Percentiles rank a stretch among this genome's conserved stretches.
These are phyloP conservation scores for Ochetophila trinervis DNA, from an alignment of 306 rosid genomes.

Conservation along the genomic window DNA sequence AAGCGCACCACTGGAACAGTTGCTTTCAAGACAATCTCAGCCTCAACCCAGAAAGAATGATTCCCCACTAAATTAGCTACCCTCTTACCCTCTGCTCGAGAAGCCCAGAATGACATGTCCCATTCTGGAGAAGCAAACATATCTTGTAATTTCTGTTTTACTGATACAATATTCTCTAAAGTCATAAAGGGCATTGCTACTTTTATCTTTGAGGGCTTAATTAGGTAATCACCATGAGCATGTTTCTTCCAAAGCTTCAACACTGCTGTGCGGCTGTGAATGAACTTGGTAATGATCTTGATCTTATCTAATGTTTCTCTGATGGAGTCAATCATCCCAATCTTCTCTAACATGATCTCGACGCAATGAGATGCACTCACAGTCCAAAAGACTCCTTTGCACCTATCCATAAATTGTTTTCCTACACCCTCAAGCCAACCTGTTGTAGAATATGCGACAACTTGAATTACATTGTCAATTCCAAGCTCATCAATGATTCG, in stretches of 20 bases:
- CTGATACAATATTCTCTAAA: slow-evolving; percentile 18
- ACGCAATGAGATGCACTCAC: slow-evolving; percentile 30
- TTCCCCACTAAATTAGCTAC: slow-evolving; percentile 21
- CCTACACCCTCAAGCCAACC: slow-evolving; percentile 23
- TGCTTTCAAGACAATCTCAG: slow-evolving; percentile 21
- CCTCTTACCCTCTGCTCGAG: slow-evolving; percentile 10
- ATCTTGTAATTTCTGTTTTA: slow-evolving; percentile 10
- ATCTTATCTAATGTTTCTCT: slow-evolving; percentile 13
- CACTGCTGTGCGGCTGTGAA: slow-evolving; percentile 16
- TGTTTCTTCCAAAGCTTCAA: slow-evolving; percentile 22
- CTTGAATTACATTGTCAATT: slow-evolving; percentile 22
- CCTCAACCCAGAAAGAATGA: slow-evolving; percentile 23
- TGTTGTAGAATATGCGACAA: slow-evolving; percentile 16
- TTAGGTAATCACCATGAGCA: slow-evolving; percentile 15
- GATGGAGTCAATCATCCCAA: slow-evolving; percentile 13
- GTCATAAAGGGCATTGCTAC: slow-evolving; percentile 24
- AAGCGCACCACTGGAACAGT: slow-evolving; percentile 14
- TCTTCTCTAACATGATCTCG: slow-evolving; percentile 23
- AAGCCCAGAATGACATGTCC: slow-evolving; percentile 23
- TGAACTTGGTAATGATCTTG: slow-evolving; percentile 24
- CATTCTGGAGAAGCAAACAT: slow-evolving; percentile 26
- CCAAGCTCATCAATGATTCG: slow-evolving; percentile 18
- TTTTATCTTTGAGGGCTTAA: slow-evolving; percentile 23
- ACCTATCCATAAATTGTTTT: slow-evolving; percentile 18
- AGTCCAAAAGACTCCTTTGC: slow-evolving; percentile 23